Percentiles rank a stretch among this genome's conserved stretches.
Conservation (phyloP, 2,329 filamentous ascomycete species). For the Neocucurbitaria cava region DNA sequence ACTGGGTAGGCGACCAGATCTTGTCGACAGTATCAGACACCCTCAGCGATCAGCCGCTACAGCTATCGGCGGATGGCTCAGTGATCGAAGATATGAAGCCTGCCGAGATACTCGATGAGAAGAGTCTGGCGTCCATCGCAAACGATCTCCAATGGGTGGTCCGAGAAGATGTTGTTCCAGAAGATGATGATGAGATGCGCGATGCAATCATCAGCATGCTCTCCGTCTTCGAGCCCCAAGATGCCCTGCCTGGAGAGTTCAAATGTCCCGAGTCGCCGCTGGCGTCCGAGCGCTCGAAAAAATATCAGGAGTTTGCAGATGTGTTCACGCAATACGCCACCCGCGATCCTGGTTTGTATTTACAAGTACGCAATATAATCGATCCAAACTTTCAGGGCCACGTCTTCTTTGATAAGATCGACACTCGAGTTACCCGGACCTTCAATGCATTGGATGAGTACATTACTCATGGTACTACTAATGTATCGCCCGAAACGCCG, state of each 20-base stretch:
- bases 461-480: conserved; percentile 34
- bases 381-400: conserved; percentile 41
- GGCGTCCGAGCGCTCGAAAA: conserved; percentile 37
- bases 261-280: conserved; percentile 32
- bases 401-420: conserved; percentile 46
- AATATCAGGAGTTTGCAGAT: conserved; percentile 39
- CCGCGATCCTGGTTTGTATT: conserved; percentile 34
- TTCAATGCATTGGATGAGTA: conserved; percentile 43
- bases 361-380: conserved; percentile 37
- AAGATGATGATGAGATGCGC: conserved; percentile 39
- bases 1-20: conserved; percentile 48
- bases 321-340: conserved; percentile 39
- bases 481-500: conserved; percentile 27
- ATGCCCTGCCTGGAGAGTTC: conserved; percentile 44
- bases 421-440: conserved; percentile 33
- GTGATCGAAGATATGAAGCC: conserved; percentile 39
- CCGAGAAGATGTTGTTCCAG: conserved; percentile 34
- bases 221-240: conserved; percentile 46
- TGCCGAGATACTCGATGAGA: conserved; percentile 36
- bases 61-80: conserved; percentile 42
- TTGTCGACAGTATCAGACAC: conserved; percentile 30
- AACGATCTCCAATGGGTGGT: conserved; percentile 39
- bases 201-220: conserved; percentile 44
- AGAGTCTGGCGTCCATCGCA: conserved; percentile 35
- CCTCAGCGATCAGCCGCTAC: conserved; percentile 33